A percentile compares a stretch with the other conserved stretches of the same genome.
These are phyloP conservation scores for Nepenthes alata DNA, from an alignment of 179 eudicot species.

Conservation along the genomic window DNA sequence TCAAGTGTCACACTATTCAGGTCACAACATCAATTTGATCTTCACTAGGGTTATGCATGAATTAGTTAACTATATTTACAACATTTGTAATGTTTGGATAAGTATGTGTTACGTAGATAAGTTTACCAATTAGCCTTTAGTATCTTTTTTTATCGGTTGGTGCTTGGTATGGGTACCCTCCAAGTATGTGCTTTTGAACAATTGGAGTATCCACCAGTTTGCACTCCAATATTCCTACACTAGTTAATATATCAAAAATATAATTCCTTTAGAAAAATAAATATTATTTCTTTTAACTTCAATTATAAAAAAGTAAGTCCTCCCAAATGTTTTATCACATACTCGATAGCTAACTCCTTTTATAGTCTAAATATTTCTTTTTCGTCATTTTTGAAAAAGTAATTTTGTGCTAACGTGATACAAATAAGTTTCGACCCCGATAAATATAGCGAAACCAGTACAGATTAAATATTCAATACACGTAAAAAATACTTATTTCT, in stretches of 20 bases:
- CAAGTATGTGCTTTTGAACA: neutral
- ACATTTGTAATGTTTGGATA: neutral
- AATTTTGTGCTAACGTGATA: no score
- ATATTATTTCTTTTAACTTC: no score
- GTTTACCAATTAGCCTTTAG: neutral
- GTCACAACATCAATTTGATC: neutral
- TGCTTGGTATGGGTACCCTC: neutral
- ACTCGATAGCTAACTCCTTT: neutral
- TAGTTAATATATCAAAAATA: neutral
- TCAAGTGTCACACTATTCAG: neutral
- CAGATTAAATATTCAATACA: no score
- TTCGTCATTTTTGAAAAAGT: neutral
- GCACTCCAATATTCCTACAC: neutral
- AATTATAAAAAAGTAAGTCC: no score
- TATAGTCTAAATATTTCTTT: neutral
- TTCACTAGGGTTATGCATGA: slow-evolving; percentile 2
- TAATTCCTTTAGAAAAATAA: neutral
- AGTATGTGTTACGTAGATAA: slow-evolving; percentile 1
- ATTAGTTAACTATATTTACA: neutral
- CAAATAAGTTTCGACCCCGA: no score
- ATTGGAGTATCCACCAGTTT: neutral
- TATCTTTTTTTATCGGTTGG: neutral
- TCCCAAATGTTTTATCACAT: neutral
- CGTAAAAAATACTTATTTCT: no score
- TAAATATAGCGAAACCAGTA: no score